phyloP scores from a whole-genome alignment of 1,284 basidiomycete genomes.

The Melampsora occidentalis region DNA sequence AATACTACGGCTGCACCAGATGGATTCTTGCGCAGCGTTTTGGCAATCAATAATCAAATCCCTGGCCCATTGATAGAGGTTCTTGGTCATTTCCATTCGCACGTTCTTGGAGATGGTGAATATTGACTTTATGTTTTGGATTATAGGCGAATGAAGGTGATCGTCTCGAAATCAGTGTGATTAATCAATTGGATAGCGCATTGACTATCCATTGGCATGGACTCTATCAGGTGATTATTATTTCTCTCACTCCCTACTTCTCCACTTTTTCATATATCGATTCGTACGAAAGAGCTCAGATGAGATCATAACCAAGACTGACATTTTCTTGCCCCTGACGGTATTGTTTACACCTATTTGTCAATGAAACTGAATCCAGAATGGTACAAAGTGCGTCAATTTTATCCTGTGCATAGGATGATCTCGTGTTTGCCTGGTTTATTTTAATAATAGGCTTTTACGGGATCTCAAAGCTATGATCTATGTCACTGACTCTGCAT shows the following conservation, averaged over 20 bases:
- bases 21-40: slow-evolving; percentile 55
- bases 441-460: slow-evolving; percentile 18
- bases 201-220: slow-evolving; percentile 59
- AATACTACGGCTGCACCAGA: slow-evolving; percentile 52
- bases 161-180: slow-evolving; percentile 57
- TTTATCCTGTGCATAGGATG: not conserved
- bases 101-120: not conserved
- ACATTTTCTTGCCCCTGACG: not conserved
- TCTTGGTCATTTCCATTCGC: slow-evolving; percentile 48
- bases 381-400: not conserved
- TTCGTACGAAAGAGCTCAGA: not conserved
- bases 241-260: not conserved
- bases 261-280: not conserved
- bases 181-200: slow-evolving; percentile 55
- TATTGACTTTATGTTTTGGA: not conserved
- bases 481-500: not conserved
- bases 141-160: slow-evolving; percentile 51
- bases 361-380: not conserved
- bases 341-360: not conserved
- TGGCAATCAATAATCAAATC: slow-evolving; percentile 59
- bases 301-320: not conserved
- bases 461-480: slow-evolving; percentile 27
- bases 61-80: slow-evolving; percentile 61
- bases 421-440: not conserved
- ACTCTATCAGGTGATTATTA: slow-evolving; percentile 53